Evolutionary conservation across 371 early-diverging fungal genomes (phyloP).

Genomic region (Mucor piriformis): DNA sequence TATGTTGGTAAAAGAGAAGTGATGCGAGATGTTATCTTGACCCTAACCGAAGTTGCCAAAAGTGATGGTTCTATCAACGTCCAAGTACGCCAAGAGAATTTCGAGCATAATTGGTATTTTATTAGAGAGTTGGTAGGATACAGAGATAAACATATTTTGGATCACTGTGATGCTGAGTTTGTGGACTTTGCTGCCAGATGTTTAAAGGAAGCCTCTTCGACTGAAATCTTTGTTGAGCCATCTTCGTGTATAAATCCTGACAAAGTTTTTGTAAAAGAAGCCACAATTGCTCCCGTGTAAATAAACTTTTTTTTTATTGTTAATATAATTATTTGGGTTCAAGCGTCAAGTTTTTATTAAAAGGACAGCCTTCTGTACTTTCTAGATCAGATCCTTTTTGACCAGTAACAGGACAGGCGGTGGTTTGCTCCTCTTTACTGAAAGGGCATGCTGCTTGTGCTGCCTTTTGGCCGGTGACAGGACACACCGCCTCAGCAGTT

Average conservation of each 20-base stretch:
- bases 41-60: conserved; percentile 32
- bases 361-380: conserved; percentile 1
- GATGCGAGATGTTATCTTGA: conserved; percentile 41
- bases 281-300: background rate
- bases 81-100: conserved; percentile 23
- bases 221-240: background rate
- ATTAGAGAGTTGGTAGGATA: conserved; percentile 25
- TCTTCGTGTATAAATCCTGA: background rate
- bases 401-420: conserved; percentile 10
- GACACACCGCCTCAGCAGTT: conserved; percentile 25
- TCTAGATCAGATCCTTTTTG: conserved; percentile 1
- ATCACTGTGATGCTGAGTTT: conserved; percentile 21
- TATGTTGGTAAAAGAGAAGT: conserved; percentile 47
- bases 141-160: conserved; percentile 16
- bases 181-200: conserved; percentile 19
- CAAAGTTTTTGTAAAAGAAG: background rate
- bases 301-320: background rate
- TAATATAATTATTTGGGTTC: background rate
- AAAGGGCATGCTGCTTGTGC: background rate
- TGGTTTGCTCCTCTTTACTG: background rate
- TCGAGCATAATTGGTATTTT: conserved; percentile 36
- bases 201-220: conserved; percentile 9
- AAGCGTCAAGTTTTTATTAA: background rate
- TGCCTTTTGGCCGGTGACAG: conserved; percentile 29
- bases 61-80: conserved; percentile 26